Base-by-base conservation (phyloP, 208 protist species). In the Endotrypanum monterogeii region DNA sequence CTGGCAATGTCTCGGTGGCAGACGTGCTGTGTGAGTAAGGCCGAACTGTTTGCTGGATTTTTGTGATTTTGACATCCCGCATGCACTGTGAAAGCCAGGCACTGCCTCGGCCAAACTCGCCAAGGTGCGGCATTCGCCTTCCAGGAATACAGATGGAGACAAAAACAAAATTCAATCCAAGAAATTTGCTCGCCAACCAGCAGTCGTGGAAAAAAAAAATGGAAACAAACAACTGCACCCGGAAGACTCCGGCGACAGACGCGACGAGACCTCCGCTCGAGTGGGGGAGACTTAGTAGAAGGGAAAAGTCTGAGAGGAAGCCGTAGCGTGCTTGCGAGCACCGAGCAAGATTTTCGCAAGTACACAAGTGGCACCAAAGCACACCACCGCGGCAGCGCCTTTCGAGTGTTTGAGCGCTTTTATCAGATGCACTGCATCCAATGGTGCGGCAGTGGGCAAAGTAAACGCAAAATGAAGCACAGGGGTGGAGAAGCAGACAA, bases 21-120 rank as follows among this genome's bases (percentile, higher is more conserved):
- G 52, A 39, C 9, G 66, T 60, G 5, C 37, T 68, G 32, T 50
- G 52, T 1, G 58, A 28, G 55, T 80, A 76, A 5, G 63, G 66
- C 3, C 58, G 73, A 44, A 80, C 54, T 11, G n/a, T 54, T 69
- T 80, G 60, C 61, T 69, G 67, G 57, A 87, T 35, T 63, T 76
- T 81, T 1, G 68, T 46, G 20, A 50, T 5, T 54, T 81, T 81
- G n/a, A 73, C 55, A 28, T 81, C 76, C 20, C 56, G 71, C 76
- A 81, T 68, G 65, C 76, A 81, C n/a, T 63, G 70, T 51, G 76
- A 30, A 54, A 81, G 30, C 76, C 76, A 81, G 30, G 71, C 62
- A 23, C 32, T 60, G 46, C 69, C 58, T 74, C 56, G 39, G 50
- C 48, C 54, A 63, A 74, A 54, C 71, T 68, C 66, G 20, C 37